These are phyloP conservation scores for Globisporangium cylindrosporum DNA, from an alignment of 352 stramenopile species.

Conservation along the genomic window DNA sequence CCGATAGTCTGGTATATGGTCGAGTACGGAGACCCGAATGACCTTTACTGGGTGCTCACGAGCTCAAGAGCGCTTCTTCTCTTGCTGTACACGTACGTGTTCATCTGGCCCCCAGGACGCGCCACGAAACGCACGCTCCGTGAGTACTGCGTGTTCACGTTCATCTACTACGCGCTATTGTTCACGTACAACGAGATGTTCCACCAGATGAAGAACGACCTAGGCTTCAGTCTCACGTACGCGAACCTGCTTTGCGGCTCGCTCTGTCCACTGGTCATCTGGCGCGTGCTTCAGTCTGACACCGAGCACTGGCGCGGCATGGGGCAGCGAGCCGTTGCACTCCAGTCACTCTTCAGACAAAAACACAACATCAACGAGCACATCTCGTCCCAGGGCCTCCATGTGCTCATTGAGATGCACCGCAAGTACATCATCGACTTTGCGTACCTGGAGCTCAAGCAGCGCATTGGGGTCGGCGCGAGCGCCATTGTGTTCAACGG, in stretches of 20 bases:
- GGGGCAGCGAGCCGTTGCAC: slow-evolving; percentile 23
- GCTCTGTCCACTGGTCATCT: slow-evolving; percentile 33
- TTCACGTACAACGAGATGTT: slow-evolving; percentile 36
- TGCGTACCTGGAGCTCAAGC: slow-evolving; percentile 51
- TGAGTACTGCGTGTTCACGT: neutral
- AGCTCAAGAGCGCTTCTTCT: slow-evolving; percentile 19
- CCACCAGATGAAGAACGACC: slow-evolving; percentile 18
- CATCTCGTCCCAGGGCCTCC: slow-evolving; percentile 52
- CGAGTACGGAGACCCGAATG: neutral
- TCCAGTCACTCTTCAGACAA: slow-evolving; percentile 30
- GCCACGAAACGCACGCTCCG: slow-evolving; percentile 4
- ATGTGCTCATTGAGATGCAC: slow-evolving; percentile 71
- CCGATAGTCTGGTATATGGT: slow-evolving; percentile 15
- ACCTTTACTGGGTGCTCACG: slow-evolving; percentile 17
- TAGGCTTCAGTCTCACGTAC: slow-evolving; percentile 32
- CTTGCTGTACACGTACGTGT: slow-evolving; percentile 31
- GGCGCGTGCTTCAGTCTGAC: slow-evolving; percentile 41
- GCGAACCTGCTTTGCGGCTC: slow-evolving; percentile 25
- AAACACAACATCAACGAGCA: slow-evolving; percentile 34
- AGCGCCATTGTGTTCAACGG: slow-evolving; percentile 54
- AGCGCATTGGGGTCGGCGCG: slow-evolving; percentile 46
- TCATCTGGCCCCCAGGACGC: neutral
- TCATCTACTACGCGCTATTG: slow-evolving; percentile 29
- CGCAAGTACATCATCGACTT: slow-evolving; percentile 77
- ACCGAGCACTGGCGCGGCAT: slow-evolving; percentile 53